Conservation (phyloP, 305 asterid species). For the Caryopteris hybrid region DNA sequence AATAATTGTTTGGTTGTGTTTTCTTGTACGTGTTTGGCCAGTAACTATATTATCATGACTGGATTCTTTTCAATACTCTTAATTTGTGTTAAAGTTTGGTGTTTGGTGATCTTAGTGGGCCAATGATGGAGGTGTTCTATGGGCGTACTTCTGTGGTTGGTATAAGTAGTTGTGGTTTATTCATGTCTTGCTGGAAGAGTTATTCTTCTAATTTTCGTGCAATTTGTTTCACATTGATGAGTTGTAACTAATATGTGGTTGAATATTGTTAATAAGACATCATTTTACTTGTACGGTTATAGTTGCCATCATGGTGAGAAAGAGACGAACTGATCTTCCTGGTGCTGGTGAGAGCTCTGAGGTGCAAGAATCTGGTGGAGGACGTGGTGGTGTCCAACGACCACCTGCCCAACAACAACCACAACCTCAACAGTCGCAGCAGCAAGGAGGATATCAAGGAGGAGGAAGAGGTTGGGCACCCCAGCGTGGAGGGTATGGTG, state of each 20-base stretch:
- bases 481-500: slow-evolving; percentile 74
- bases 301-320: slow-evolving; percentile 67
- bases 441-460: slow-evolving; percentile 54
- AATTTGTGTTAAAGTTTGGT: not conserved
- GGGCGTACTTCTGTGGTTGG: not conserved
- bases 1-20: not conserved
- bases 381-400: slow-evolving; percentile 50
- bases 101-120: not conserved
- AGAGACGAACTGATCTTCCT: slow-evolving; percentile 60
- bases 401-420: slow-evolving; percentile 34
- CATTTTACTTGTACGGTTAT: not conserved
- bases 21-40: not conserved
- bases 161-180: not conserved
- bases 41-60: not conserved
- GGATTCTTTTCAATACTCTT: not conserved
- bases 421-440: slow-evolving; percentile 34
- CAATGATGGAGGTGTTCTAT: not conserved
- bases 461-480: slow-evolving; percentile 66
- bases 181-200: not conserved
- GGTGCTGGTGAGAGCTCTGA: slow-evolving; percentile 58
- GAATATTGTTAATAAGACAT: not conserved
- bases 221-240: not conserved
- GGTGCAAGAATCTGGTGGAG: slow-evolving; percentile 54
- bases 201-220: not conserved
- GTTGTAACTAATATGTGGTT: not conserved